Conservation (phyloP, 2,329 filamentous ascomycete genomes). For the Clonostachys chloroleuca region DNA sequence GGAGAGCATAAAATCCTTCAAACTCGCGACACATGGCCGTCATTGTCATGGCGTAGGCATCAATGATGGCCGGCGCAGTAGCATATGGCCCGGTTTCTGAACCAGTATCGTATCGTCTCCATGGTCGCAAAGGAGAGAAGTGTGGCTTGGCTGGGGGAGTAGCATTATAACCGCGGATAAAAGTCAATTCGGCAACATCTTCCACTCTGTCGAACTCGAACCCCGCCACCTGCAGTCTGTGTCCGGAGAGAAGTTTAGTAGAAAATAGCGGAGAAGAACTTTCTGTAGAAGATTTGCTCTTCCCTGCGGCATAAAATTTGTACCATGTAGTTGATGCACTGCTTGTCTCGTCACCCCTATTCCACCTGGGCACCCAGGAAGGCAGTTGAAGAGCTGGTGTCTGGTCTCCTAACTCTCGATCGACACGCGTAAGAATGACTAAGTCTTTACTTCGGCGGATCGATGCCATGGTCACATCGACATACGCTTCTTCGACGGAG, state of each 20-base stretch:
- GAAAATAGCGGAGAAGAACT: too few relatives aligned
- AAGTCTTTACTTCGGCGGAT: not conserved
- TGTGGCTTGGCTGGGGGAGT: not conserved
- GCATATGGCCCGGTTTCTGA: not conserved
- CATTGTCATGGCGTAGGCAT: not conserved
- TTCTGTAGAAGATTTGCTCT: not conserved
- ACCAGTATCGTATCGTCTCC: not conserved
- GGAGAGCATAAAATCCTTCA: not conserved
- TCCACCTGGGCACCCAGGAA: not conserved
- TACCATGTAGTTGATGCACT: not conserved
- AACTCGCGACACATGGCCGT: not conserved
- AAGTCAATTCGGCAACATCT: not conserved
- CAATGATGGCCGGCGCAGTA: not conserved
- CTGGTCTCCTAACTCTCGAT: not conserved
- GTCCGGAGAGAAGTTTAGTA: not conserved
- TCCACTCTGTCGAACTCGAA: not conserved
- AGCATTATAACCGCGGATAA: not conserved
- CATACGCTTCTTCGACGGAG: not conserved
- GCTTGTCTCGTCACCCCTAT: not conserved
- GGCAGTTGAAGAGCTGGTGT: not conserved
- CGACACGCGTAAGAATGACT: not conserved
- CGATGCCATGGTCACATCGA: not conserved
- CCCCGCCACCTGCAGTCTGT: not conserved
- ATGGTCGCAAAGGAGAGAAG: not conserved
- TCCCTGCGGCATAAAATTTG: not conserved